Conservation (phyloP, 75 land plant genomes). For the Selaginella tamariscina region DNA sequence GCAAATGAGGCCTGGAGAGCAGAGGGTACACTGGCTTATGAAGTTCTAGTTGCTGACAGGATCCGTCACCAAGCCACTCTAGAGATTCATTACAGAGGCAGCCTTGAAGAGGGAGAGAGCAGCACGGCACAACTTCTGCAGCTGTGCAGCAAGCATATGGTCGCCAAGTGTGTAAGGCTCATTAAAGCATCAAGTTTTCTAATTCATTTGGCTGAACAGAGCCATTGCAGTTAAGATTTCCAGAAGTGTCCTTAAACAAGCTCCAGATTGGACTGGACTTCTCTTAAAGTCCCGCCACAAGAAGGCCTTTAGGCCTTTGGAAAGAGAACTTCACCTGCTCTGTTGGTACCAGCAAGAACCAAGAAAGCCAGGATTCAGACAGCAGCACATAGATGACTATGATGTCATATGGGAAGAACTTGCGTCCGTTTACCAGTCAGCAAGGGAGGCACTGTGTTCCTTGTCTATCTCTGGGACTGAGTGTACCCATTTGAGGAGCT, state of each 20-base stretch:
- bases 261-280: neutral
- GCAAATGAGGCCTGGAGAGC: neutral
- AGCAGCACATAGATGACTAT: neutral
- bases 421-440: neutral
- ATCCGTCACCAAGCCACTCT: neutral
- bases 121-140: neutral
- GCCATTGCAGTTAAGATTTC: no score
- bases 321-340: neutral
- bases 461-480: neutral
- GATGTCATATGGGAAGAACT: neutral
- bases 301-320: neutral
- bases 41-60: neutral
- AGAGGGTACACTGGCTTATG: neutral
- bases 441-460: neutral
- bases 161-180: neutral
- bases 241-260: no score
- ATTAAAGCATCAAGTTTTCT: neutral
- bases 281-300: neutral
- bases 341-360: neutral
- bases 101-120: neutral
- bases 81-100: neutral
- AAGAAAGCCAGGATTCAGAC: neutral
- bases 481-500: neutral
- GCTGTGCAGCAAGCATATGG: neutral
- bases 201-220: no score